phyloP scores from a whole-genome alignment of 2,329 filamentous ascomycete species.

The Hypomyces perniciosus region DNA sequence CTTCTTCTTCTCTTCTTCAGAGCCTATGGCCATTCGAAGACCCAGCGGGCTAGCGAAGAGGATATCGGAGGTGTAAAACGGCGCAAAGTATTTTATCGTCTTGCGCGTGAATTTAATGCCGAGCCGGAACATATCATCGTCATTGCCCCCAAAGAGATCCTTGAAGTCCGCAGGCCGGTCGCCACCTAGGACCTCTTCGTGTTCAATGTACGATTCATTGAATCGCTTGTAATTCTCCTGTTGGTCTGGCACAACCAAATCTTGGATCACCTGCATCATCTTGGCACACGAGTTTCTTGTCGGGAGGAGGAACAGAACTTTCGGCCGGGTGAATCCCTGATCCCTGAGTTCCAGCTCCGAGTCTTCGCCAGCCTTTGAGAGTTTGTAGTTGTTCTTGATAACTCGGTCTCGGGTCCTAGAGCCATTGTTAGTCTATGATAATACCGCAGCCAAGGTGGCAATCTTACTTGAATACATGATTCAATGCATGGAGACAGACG shows the following conservation, averaged over 20 bases:
- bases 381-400: constrained; percentile 82
- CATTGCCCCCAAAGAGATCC: constrained; percentile 87
- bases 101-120: constrained; percentile 97
- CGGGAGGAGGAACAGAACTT: constrained; percentile 83
- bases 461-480: constrained; percentile 78
- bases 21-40: constrained; percentile 82
- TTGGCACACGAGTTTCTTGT: constrained; percentile 81
- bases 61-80: constrained; percentile 95
- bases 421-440: constrained; percentile 9
- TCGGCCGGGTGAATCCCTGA: constrained; percentile 92
- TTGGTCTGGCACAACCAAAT: constrained; percentile 75
- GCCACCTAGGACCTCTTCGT: constrained; percentile 57
- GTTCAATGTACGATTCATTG: constrained; percentile 70
- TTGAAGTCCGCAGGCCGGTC: constrained; percentile 81
- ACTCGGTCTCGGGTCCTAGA: constrained; percentile 75
- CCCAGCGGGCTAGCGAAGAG: constrained; percentile 88
- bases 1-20: constrained; percentile 56
- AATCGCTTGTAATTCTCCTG: constrained; percentile 95
- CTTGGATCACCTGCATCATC: constrained; percentile 69
- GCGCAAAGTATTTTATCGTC: constrained; percentile 87
- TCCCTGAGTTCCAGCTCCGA: constrained; percentile 73
- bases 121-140: constrained; percentile 93
- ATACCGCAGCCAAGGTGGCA: not conserved
- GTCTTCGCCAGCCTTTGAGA: constrained; percentile 59
- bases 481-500: constrained; percentile 75